Evolutionary conservation across 192 early-diverging fungal species (phyloP).

Genomic region (Umbelopsis sp.): DNA sequence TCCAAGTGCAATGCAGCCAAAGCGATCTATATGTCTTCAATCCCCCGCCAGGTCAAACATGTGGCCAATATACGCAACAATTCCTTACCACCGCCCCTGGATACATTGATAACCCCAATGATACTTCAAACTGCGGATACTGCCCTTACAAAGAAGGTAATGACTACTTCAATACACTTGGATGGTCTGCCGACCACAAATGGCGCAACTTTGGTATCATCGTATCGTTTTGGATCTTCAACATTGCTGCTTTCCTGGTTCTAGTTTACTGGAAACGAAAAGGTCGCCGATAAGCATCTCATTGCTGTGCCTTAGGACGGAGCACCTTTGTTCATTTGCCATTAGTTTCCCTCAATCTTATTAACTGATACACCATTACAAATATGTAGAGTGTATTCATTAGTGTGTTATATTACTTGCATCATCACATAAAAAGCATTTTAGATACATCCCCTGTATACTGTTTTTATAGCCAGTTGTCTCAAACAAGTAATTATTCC

Average conservation of each 20-base stretch:
- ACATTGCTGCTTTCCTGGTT: slow-evolving; percentile 49
- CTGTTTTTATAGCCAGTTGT: too few relatives aligned
- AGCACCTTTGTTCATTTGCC: too few relatives aligned
- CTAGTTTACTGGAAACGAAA: slow-evolving; percentile 42
- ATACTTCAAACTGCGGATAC: slow-evolving; percentile 56
- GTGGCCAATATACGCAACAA: slow-evolving; percentile 58
- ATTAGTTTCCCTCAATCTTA: too few relatives aligned
- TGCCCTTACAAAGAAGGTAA: slow-evolving; percentile 61
- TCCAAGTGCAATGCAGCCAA: slow-evolving; percentile 47
- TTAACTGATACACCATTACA: too few relatives aligned
- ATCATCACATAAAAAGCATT: too few relatives aligned
- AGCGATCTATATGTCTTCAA: slow-evolving; percentile 59
- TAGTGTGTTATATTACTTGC: too few relatives aligned
- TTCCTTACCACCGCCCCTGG: slow-evolving; percentile 44
- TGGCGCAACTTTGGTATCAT: slow-evolving; percentile 79
- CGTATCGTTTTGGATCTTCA: slow-evolving; percentile 60
- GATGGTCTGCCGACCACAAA: slow-evolving; percentile 57
- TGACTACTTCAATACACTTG: slow-evolving; percentile 55
- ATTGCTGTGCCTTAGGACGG: neutral
- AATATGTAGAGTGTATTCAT: too few relatives aligned
- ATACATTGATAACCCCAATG: slow-evolving; percentile 27
- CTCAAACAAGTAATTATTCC: too few relatives aligned
- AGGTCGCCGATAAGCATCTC: slow-evolving; percentile 26
- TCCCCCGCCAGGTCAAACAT: slow-evolving; percentile 60
- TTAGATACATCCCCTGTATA: too few relatives aligned